Conservation (phyloP, 768 basidiomycete genomes). For the Serpula lacrymans region DNA sequence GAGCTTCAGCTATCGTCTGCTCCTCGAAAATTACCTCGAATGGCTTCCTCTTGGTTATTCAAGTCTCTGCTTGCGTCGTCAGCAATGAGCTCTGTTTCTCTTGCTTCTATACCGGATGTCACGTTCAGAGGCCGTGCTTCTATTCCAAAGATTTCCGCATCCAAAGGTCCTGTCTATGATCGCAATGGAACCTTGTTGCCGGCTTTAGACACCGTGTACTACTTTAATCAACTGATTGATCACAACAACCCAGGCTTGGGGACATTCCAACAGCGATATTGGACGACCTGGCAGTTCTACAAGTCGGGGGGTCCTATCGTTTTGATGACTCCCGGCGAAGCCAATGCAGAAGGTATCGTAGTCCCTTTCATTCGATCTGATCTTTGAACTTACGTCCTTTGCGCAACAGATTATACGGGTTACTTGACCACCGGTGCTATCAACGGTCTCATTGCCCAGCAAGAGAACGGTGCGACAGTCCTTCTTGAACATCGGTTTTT, state of each 20-base stretch:
- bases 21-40: too few relatives aligned
- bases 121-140: neutral
- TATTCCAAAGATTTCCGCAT: conserved; percentile 1
- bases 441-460: conserved; percentile 30
- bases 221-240: conserved; percentile 38
- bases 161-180: conserved; percentile 14
- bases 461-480: conserved; percentile 26
- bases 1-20: too few relatives aligned
- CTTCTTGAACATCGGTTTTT: conserved; percentile 20
- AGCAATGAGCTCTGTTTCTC: too few relatives aligned
- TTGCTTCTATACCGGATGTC: neutral
- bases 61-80: too few relatives aligned
- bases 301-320: conserved; percentile 34
- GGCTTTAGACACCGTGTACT: conserved; percentile 31
- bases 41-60: too few relatives aligned
- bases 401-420: conserved; percentile 21
- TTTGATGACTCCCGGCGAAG: conserved; percentile 34
- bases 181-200: conserved; percentile 23
- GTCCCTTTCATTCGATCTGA: neutral
- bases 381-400: neutral
- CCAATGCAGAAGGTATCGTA: conserved; percentile 24
- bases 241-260: conserved; percentile 33
- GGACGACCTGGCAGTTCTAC: conserved; percentile 33
- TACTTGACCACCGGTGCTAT: conserved; percentile 35
- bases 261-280: conserved; percentile 38